phyloP scores from a whole-genome alignment of 2,329 filamentous ascomycete species.

The Bretziella fagacearum region DNA sequence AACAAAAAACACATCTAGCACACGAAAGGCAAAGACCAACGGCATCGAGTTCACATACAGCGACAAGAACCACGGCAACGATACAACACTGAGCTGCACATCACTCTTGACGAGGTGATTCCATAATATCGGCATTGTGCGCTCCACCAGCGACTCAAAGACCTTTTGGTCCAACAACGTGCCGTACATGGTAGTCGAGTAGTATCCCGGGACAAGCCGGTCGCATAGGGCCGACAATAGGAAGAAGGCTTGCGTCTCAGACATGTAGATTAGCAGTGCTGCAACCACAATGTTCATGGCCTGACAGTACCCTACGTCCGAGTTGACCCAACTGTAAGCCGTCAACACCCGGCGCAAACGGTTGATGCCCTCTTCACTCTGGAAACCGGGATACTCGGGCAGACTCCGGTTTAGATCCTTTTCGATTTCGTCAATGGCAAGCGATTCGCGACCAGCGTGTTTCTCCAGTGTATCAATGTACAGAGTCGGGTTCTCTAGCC shows the following conservation, averaged over 20 bases:
- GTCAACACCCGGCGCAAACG: constrained; percentile 79
- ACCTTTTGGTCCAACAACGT: constrained; percentile 92
- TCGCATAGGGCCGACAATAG: constrained; percentile 83
- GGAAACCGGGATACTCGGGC: constrained; percentile 93
- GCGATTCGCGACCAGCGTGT: constrained; percentile 68
- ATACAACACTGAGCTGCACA: constrained; percentile 92
- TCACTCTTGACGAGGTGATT: constrained; percentile 95
- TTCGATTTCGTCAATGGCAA: constrained; percentile 97
- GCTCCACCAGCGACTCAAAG: constrained; percentile 95
- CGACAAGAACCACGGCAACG: constrained; percentile 92
- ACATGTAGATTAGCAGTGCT: constrained; percentile 97
- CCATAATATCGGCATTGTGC: constrained; percentile 97
- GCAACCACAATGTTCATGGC: constrained; percentile 99
- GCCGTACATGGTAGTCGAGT: constrained; percentile 98
- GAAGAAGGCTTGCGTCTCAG: constrained; percentile 89
- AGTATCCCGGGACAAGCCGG: constrained; percentile 84
- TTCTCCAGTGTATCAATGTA: constrained; percentile 74
- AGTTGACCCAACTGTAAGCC: constrained; percentile 93
- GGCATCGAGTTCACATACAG: constrained; percentile 99
- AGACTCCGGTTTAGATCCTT: constrained; percentile 94
- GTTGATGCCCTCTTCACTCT: constrained; percentile 87
- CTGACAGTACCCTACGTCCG: constrained; percentile 94
- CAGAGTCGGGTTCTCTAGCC: constrained; percentile 68
- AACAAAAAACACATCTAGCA: constrained; percentile 94
- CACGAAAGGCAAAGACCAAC: constrained; percentile 88